Base-by-base conservation (phyloP, 768 basidiomycete species). In the Antrodiella citrinella region DNA sequence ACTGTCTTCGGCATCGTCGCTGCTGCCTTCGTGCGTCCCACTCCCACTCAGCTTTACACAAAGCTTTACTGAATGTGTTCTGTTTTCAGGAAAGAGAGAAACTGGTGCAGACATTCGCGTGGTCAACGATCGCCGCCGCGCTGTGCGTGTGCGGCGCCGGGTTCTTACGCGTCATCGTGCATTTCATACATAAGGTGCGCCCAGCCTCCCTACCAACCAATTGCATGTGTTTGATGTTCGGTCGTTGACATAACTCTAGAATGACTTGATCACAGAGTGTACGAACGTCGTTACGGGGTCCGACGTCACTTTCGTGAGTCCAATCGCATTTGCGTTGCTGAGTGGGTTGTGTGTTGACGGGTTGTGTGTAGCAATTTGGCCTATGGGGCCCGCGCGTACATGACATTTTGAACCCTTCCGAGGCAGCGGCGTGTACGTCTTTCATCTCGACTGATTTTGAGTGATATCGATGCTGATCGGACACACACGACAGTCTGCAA, bases 401-500 rank as follows among this genome's bases (percentile, higher is more conserved):
- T 15, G 54, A 62, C 4, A 53, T 44, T 15, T 57, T 67, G 9
- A 51, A 26, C 5, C n/a, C 49, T 2, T n/a, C 11, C 0, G 72
- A 81, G 13, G 81, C 83, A 0, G 25, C 26, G 3, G 43, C 39
- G 11, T 82, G 84, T 85, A 47, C 59, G 78, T 0, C 51, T n/a
- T 18, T 41, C 4, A 5, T 2, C 15, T 18, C 21, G 22, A 2
- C 26, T 25, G 21, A 20, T 23, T 13, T 19, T 40, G 26, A 35
- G 15, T 2, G 18, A 44, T 42, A 49, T 67, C 45, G 18, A 62
- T 51, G 4, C 53, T 9, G 18, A n/a, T n/a, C n/a, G n/a, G n/a
- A n/a, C n/a, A n/a, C n/a, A n/a, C n/a, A n/a, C n/a, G n/a, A 1
- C 59, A 91, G 89, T 77, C 69, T 93, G 91, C 62, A 67, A 67